phyloP scores from a whole-genome alignment of 73 alveolate species.

The Tetrahymena borealis region DNA sequence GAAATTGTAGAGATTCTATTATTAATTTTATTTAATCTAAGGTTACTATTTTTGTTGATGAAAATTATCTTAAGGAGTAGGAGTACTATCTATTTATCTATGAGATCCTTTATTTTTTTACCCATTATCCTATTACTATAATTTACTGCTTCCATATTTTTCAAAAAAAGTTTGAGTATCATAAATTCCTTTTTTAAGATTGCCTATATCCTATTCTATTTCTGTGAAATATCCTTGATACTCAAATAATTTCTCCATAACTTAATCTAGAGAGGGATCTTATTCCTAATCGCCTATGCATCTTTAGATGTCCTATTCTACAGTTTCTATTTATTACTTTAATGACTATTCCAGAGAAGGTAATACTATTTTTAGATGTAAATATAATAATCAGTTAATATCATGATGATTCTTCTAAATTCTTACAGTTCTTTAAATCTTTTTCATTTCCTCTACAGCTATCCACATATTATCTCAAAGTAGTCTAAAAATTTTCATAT shows the following conservation, averaged over 20 bases:
- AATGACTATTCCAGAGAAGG: not conserved
- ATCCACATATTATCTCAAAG: not conserved
- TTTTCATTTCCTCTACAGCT: not conserved
- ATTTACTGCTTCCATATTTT: not conserved
- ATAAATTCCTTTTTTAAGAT: not conserved
- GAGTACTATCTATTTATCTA: not conserved
- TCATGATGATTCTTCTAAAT: not conserved
- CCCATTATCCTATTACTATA: not conserved
- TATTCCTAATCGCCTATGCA: not conserved
- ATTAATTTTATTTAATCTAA: not conserved
- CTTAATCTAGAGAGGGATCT: not conserved
- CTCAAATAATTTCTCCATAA: not conserved
- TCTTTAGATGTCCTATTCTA: not conserved
- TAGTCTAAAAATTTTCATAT: not conserved
- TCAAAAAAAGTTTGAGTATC: not conserved
- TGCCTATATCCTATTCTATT: not conserved
- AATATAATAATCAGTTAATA: not conserved
- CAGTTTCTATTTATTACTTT: not conserved
- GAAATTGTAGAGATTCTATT: not conserved
- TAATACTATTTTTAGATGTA: not conserved
- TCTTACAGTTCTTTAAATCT: not conserved
- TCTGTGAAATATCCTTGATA: not conserved
- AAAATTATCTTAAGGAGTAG: not conserved
- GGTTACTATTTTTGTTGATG: not conserved
- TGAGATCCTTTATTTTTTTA: not conserved